Evolutionary conservation across 1,139 yeast species (phyloP), one percentile per base, ranked within the genome.

Genomic region (Protomyces gravidus): DNA sequence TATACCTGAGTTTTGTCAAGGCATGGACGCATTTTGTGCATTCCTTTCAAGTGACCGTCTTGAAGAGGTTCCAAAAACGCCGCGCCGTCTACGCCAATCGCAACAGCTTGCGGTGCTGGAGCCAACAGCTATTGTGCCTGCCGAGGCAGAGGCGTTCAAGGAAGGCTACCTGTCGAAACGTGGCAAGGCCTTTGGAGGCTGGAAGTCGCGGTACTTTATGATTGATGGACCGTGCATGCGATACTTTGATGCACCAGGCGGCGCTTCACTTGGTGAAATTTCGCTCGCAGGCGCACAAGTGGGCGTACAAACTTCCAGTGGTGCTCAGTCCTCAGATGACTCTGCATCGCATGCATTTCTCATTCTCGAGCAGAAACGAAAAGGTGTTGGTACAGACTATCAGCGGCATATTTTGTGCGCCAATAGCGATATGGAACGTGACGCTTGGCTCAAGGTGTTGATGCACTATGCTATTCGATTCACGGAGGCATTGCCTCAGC

Each of bases 401-500:
- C 79, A 81, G 1, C 83, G 82, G 62, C 89, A 86, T 70, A 80
- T 84, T 56, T 78, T 89, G 63, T 89, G 95, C 72, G 89, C 95
- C 1, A 96, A 89, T 70, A 81, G 86, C 1, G 88, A 86, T 58
- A 78, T 76, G 33, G 96, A 89, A 67, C 80, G 96, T 59, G 95
- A 87, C 66, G 78, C 78, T 3, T 87, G 96, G 96, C 80, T 85
- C 27, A 76, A 80, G 21, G 78, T 81, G 1, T 72, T 86, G 64
- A 76, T 83, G 46, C 84, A 80, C 62, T 75, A 76, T 56, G 70
- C 57, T 9, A 36, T 36, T 19, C 42, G 42, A 19, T 36, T n/a
- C 23, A n/a, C 42, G 9, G 42, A 36, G 11, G 23, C 42, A 36
- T 13, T 17, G 5, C 32, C 32, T 28, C 42, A n/a, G 23, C 21